Percentiles rank a stretch among this genome's conserved stretches.
These are phyloP conservation scores for Arthrobotrys sphaeroides DNA, from an alignment of 2,329 filamentous ascomycete genomes.

Conservation along the genomic window DNA sequence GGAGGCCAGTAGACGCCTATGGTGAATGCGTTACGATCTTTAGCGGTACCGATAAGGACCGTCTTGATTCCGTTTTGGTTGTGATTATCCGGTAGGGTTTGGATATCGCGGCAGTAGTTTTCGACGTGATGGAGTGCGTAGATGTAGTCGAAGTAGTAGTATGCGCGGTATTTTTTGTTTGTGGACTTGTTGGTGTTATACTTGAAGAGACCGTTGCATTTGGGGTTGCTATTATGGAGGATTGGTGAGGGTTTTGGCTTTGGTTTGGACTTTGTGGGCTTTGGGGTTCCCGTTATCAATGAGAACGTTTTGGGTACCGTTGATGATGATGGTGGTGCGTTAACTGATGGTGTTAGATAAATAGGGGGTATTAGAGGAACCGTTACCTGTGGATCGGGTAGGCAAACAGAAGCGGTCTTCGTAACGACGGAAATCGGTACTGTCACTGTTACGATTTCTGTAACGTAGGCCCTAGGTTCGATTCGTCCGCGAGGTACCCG, in stretches of 20 bases:
- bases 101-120: background rate
- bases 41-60: background rate
- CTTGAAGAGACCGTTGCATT: slow-evolving; percentile 12
- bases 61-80: background rate
- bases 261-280: background rate
- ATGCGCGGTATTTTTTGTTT: background rate
- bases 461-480: background rate
- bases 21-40: slow-evolving; percentile 4
- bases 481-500: background rate
- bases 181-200: background rate
- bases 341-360: too few relatives aligned
- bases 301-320: too few relatives aligned
- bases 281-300: too few relatives aligned
- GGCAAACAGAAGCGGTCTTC: background rate
- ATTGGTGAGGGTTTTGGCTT: background rate
- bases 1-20: slow-evolving; percentile 18
- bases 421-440: background rate
- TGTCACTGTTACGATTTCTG: background rate
- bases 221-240: background rate
- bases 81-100: background rate
- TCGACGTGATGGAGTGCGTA: slow-evolving; percentile 10
- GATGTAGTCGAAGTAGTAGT: slow-evolving; percentile 26
- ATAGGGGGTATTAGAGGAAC: too few relatives aligned
- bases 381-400: background rate
- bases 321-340: too few relatives aligned